Evolutionary conservation across 2,329 filamentous ascomycete species (phyloP).

Genomic region (Knufia fluminis): DNA sequence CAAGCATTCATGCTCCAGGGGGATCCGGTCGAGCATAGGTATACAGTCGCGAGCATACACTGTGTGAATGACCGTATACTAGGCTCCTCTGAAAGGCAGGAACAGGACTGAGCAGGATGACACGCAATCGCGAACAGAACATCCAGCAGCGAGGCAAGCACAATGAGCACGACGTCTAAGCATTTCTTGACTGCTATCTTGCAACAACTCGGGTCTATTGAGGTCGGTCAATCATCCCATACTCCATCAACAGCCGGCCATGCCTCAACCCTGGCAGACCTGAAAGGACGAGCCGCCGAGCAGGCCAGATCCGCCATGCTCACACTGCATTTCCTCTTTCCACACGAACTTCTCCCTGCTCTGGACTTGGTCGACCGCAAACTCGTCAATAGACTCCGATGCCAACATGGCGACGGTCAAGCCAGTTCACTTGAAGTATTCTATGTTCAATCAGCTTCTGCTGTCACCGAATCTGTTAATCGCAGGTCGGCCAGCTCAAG

Average conservation of each 20-base stretch:
- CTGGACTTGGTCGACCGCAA: slow-evolving; percentile 77
- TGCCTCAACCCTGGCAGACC: not conserved
- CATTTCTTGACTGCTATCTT: slow-evolving; percentile 1
- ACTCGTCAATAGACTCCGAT: slow-evolving; percentile 49
- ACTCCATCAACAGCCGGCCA: not conserved
- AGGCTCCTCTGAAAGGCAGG: too few relatives aligned
- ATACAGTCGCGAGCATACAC: too few relatives aligned
- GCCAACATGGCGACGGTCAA: not conserved
- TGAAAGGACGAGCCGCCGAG: slow-evolving; percentile 1
- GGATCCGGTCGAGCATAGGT: too few relatives aligned
- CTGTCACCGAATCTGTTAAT: slow-evolving; percentile 23
- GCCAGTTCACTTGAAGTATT: slow-evolving; percentile 36
- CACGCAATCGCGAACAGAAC: not conserved
- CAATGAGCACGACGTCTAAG: not conserved
- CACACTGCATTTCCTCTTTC: slow-evolving; percentile 77
- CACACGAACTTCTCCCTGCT: slow-evolving; percentile 68
- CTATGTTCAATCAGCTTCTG: slow-evolving; percentile 54
- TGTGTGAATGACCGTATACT: too few relatives aligned
- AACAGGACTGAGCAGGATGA: not conserved
- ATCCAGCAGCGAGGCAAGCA: not conserved
- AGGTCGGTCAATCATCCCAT: not conserved
- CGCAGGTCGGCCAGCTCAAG: not conserved
- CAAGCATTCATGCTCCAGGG: too few relatives aligned
- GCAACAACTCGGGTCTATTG: not conserved
- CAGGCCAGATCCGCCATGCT: slow-evolving; percentile 45